phyloP scores from a whole-genome alignment of 805 yeast species.

The Candida mattraensis region DNA sequence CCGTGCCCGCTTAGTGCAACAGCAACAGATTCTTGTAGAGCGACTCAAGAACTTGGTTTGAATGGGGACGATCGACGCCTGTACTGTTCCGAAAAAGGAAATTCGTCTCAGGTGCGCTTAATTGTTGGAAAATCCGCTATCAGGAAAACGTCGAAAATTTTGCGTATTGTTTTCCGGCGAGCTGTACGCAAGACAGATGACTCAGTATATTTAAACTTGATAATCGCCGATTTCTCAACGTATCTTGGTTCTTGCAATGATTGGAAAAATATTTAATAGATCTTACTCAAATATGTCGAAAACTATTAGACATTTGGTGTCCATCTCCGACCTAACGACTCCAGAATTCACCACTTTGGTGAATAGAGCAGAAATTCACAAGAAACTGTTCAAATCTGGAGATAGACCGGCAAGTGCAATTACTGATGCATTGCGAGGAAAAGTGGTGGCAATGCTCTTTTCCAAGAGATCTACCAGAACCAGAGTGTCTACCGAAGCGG shows the following conservation, averaged over 20 bases:
- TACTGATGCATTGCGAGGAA: constrained; percentile 65
- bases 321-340: constrained; percentile 74
- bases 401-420: constrained; percentile 38
- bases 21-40: too few species aligned
- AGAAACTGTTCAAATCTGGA: constrained; percentile 59
- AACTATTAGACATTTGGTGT: constrained; percentile 68
- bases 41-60: constrained; percentile 6
- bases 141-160: constrained; percentile 12
- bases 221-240: background rate
- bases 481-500: constrained; percentile 91
- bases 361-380: constrained; percentile 68
- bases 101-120: constrained; percentile 20
- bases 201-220: constrained; percentile 7
- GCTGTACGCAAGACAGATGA: too few species aligned
- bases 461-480: constrained; percentile 95
- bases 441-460: constrained; percentile 79
- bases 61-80: constrained; percentile 12
- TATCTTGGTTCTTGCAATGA: constrained; percentile 13
- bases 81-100: constrained; percentile 10
- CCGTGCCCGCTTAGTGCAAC: too few species aligned
- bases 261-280: constrained; percentile 29
- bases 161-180: constrained; percentile 1
- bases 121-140: background rate
- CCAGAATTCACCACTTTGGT: constrained; percentile 73
- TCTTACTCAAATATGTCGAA: constrained; percentile 25